phyloP scores from a whole-genome alignment of 2,329 filamentous ascomycete species.

The Aspergillus carbonarius region DNA sequence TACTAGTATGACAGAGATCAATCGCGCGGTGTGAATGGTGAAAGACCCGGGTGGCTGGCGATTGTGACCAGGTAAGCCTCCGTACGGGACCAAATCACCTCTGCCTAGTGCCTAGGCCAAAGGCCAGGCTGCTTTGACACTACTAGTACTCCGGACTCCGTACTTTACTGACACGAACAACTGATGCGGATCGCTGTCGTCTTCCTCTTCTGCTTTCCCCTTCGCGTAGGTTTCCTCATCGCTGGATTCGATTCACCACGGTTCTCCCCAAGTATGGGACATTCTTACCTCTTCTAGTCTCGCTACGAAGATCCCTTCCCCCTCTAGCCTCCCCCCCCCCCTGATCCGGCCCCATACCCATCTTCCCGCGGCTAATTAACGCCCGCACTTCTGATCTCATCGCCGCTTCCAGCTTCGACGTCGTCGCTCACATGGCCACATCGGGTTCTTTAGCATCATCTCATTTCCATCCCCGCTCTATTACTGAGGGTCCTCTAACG shows the following conservation, averaged over 20 bases:
- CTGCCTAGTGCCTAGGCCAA: too few relatives aligned
- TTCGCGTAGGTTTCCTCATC: background rate
- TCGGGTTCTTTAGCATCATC: conserved; percentile 19
- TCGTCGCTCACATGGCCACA: conserved; percentile 33
- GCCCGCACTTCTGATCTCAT: conserved; percentile 26
- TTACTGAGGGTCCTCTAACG: conserved; percentile 12
- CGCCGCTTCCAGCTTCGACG: conserved; percentile 18
- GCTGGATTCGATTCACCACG: background rate
- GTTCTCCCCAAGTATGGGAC: background rate
- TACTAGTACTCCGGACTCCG: background rate
- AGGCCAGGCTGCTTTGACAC: too few relatives aligned
- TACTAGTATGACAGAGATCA: too few relatives aligned
- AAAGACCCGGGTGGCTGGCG: background rate
- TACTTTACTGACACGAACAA: background rate
- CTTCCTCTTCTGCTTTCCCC: conserved; percentile 6
- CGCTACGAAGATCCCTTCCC: background rate
- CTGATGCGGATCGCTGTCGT: conserved; percentile 1
- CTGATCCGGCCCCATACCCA: conserved; percentile 9
- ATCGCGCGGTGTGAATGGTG: too few relatives aligned
- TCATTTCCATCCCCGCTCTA: conserved; percentile 11
- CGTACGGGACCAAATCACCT: background rate
- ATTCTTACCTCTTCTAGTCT: background rate
- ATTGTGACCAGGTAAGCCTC: background rate
- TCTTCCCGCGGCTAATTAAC: conserved; percentile 21
- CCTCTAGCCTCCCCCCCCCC: background rate